Conservation (phyloP, 139 green algal genomes). For the Haematococcus lacustris region DNA sequence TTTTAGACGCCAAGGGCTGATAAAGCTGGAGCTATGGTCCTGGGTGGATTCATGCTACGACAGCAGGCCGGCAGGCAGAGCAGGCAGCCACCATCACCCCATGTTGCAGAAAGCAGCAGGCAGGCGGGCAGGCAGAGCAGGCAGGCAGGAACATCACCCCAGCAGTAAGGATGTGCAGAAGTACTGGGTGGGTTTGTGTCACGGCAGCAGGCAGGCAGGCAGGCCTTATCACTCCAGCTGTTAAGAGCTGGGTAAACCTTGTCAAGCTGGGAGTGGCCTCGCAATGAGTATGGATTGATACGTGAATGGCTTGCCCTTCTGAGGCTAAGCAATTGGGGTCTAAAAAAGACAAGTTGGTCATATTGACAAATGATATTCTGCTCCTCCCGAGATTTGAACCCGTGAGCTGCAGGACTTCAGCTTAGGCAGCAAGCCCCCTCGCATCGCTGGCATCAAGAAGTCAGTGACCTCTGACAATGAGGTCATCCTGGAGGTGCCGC, state of each 20-base stretch:
- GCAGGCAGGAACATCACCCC: too few species aligned
- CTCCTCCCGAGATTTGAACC: not conserved
- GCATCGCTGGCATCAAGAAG: slow-evolving; percentile 54
- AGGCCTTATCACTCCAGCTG: not conserved
- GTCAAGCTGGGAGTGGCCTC: not conserved
- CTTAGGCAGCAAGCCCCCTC: slow-evolving; percentile 38
- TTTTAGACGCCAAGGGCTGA: too few species aligned
- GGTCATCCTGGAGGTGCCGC: slow-evolving; percentile 55
- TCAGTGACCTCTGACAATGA: slow-evolving; percentile 58
- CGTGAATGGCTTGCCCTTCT: not conserved
- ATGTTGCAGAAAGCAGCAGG: too few species aligned
- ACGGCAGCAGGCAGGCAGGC: not conserved
- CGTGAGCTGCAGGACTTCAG: slow-evolving; percentile 29
- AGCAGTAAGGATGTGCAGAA: too few species aligned
- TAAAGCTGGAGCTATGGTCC: too few species aligned
- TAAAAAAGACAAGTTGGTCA: not conserved
- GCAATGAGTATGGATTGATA: not conserved
- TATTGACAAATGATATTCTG: not conserved
- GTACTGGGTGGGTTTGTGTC: not conserved
- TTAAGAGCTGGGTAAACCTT: not conserved
- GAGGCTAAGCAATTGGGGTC: not conserved
- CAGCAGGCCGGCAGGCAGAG: not conserved
- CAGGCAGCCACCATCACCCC: too few species aligned
- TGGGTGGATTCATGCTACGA: not conserved
- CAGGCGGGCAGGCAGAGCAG: too few species aligned